phyloP scores from a whole-genome alignment of 495 filamentous ascomycete species.

The Glutinoglossum americanum region DNA sequence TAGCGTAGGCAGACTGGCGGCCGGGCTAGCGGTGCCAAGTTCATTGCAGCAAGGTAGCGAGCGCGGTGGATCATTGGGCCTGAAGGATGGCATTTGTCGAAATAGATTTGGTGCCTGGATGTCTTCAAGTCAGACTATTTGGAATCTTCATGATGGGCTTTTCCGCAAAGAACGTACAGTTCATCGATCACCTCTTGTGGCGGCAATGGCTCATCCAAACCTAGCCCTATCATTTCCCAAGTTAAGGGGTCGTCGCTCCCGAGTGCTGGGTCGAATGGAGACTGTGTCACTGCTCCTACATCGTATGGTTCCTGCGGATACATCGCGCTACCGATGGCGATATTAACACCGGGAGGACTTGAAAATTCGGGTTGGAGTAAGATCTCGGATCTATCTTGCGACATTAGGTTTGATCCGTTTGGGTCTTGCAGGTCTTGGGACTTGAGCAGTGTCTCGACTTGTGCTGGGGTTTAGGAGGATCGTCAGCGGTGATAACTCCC shows the following conservation, averaged over 20 bases:
- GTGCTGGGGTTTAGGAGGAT: slow-evolving; percentile 32
- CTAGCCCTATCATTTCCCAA: slow-evolving; percentile 91
- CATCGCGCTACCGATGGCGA: background rate
- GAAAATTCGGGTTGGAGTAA: background rate
- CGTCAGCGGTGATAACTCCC: background rate
- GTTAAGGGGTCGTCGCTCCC: slow-evolving; percentile 12
- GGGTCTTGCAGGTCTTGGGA: slow-evolving; percentile 27
- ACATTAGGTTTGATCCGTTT: slow-evolving; percentile 4
- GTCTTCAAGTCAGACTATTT: slow-evolving; percentile 3
- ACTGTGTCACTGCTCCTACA: background rate
- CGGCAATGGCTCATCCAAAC: slow-evolving; percentile 79
- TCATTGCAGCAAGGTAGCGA: slow-evolving; percentile 66
- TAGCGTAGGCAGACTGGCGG: slow-evolving; percentile 82
- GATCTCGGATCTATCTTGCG: background rate
- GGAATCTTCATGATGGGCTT: slow-evolving; percentile 7
- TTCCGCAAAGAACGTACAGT: slow-evolving; percentile 41
- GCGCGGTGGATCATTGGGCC: slow-evolving; percentile 75
- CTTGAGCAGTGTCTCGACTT: slow-evolving; percentile 84
- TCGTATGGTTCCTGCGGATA: background rate
- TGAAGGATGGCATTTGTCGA: slow-evolving; percentile 72
- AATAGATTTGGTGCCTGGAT: slow-evolving; percentile 60
- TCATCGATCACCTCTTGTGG: slow-evolving; percentile 76
- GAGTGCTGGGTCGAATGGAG: background rate
- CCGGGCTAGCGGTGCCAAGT: slow-evolving; percentile 61
- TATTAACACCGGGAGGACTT: background rate